These are phyloP conservation scores for Inonotus obliquus DNA, from an alignment of 1,284 basidiomycete species.

Conservation along the genomic window DNA sequence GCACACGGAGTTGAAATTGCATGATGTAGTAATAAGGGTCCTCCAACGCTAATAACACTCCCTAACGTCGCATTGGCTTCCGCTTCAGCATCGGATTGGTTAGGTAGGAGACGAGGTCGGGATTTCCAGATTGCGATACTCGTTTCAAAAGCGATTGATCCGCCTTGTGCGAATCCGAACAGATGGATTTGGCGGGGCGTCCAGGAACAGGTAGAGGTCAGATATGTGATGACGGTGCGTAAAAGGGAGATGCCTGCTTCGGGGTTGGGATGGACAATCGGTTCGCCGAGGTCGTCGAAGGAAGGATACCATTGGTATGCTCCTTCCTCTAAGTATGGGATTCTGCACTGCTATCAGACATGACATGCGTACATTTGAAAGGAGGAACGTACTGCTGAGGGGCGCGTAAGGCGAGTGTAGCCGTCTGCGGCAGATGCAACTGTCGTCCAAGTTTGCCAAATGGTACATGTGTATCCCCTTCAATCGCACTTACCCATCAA, in stretches of 20 bases:
- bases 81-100: slow-evolving; percentile 1
- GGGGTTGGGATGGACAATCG: slow-evolving; percentile 68
- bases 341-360: slow-evolving; percentile 34
- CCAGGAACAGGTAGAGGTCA: slow-evolving; percentile 65
- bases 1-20: slow-evolving; percentile 46
- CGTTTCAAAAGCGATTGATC: slow-evolving; percentile 72
- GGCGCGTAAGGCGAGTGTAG: slow-evolving; percentile 75
- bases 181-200: slow-evolving; percentile 65
- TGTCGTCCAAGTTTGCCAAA: slow-evolving; percentile 71
- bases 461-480: slow-evolving; percentile 81
- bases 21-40: slow-evolving; percentile 73
- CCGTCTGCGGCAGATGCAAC: slow-evolving; percentile 83
- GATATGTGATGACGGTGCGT: slow-evolving; percentile 47
- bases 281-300: slow-evolving; percentile 75
- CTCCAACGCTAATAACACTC: slow-evolving; percentile 66
- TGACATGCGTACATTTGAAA: background rate
- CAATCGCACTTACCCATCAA: slow-evolving; percentile 8
- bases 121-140: slow-evolving; percentile 48
- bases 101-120: slow-evolving; percentile 24
- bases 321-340: slow-evolving; percentile 78
- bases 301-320: slow-evolving; percentile 88
- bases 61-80: slow-evolving; percentile 39
- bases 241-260: slow-evolving; percentile 59
- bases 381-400: slow-evolving; percentile 57
- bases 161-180: slow-evolving; percentile 90